Evolutionary conservation across 306 rosid genomes (phyloP).

Genomic region (Inga leiocalycina): DNA sequence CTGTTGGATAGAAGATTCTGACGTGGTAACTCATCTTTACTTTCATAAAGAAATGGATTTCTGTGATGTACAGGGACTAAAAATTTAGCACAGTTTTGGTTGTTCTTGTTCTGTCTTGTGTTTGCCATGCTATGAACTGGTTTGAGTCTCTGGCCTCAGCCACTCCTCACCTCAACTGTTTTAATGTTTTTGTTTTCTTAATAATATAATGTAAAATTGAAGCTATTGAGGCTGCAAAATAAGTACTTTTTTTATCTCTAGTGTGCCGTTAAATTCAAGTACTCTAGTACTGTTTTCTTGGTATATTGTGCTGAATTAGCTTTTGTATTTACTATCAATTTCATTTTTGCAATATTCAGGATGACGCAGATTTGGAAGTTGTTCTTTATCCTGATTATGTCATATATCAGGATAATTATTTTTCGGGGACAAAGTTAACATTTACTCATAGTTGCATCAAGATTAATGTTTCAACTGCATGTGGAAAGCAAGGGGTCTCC

Average conservation of each 20-base stretch:
- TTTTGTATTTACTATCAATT: conserved; percentile 22
- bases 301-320: not conserved
- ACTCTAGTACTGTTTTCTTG: not conserved
- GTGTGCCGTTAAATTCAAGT: not conserved
- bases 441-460: conserved; percentile 57
- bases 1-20: conserved; percentile 34
- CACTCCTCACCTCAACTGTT: not conserved
- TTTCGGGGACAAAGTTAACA: conserved; percentile 44
- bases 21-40: conserved; percentile 44
- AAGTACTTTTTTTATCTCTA: not conserved
- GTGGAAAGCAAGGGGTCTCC: conserved; percentile 39
- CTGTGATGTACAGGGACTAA: not conserved
- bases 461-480: conserved; percentile 45
- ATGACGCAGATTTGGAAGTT: conserved; percentile 46
- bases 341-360: conserved; percentile 52
- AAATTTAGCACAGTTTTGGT: not conserved
- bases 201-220: not conserved
- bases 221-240: not conserved
- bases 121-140: not conserved
- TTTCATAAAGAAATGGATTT: not conserved
- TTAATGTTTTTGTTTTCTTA: not conserved
- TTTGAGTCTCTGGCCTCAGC: not conserved
- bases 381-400: conserved; percentile 75
- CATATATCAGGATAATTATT: conserved; percentile 57
- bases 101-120: not conserved